Evolutionary conservation across 2,329 filamentous ascomycete genomes (phyloP).

Genomic region (Ceratocystis lukuohia): DNA sequence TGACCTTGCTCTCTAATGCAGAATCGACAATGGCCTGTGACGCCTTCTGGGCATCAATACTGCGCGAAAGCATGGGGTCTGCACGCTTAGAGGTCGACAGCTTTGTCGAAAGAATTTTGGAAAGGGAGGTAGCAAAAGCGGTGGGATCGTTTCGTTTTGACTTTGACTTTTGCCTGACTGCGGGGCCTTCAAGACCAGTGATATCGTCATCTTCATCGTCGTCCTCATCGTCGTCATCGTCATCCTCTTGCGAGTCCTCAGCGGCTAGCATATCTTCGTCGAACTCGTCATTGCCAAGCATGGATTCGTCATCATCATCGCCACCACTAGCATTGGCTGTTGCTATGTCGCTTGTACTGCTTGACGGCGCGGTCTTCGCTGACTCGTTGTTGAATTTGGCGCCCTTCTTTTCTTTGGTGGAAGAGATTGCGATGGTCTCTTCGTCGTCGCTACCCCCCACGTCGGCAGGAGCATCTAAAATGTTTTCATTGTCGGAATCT

Average conservation of each 20-base stretch:
- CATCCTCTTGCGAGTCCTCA: conserved; percentile 23
- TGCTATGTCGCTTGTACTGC: conserved; percentile 23
- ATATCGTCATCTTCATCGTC: conserved; percentile 31
- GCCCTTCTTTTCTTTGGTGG: conserved; percentile 22
- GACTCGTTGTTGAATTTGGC: conserved; percentile 19
- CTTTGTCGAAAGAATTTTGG: conserved; percentile 85
- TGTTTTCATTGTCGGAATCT: conserved; percentile 46
- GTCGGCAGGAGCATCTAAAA: conserved; percentile 39
- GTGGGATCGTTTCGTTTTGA: conserved; percentile 84
- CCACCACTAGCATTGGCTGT: conserved; percentile 21
- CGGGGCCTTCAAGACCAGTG: conserved; percentile 28
- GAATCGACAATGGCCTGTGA: conserved; percentile 60
- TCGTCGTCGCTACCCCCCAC: conserved; percentile 30
- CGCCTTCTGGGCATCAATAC: conserved; percentile 57
- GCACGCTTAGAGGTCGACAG: conserved; percentile 65
- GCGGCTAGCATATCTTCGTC: conserved; percentile 23
- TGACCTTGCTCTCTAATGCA: conserved; percentile 70
- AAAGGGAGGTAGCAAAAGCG: conserved; percentile 84
- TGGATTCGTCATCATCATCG: conserved; percentile 19
- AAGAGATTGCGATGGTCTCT: conserved; percentile 24
- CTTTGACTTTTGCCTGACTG: conserved; percentile 31
- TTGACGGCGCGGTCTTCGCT: conserved; percentile 21
- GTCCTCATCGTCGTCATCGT: conserved; percentile 22
- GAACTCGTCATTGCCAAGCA: conserved; percentile 27
- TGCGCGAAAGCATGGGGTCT: conserved; percentile 85